Conservation (phyloP, 345 rosid genomes). For the Conringia planisiliqua region DNA sequence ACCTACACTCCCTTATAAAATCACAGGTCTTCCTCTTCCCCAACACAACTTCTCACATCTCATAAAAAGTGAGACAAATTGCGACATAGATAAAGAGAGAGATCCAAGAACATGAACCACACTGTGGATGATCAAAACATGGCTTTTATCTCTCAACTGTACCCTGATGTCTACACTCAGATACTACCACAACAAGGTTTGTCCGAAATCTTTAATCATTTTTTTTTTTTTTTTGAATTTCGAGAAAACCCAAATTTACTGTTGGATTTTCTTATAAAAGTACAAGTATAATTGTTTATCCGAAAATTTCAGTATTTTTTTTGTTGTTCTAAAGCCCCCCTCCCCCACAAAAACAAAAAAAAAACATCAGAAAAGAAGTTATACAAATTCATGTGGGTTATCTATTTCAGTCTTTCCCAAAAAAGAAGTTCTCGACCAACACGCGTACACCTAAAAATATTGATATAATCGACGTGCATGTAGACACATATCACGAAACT, state of each 20-base stretch:
- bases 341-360: no score
- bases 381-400: slow-evolving; percentile 10
- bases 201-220: not conserved
- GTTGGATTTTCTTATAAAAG: not conserved
- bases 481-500: slow-evolving; percentile 4
- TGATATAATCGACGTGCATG: slow-evolving; percentile 12
- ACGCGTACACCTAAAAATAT: slow-evolving; percentile 3
- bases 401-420: not conserved
- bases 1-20: slow-evolving; percentile 38
- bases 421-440: not conserved
- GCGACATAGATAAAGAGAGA: not conserved
- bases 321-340: not conserved
- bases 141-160: slow-evolving; percentile 56
- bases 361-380: no score
- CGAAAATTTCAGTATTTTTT: not conserved
- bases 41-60: slow-evolving; percentile 36
- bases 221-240: not conserved
- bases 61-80: slow-evolving; percentile 33
- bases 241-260: slow-evolving; percentile 1
- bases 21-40: slow-evolving; percentile 30
- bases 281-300: not conserved
- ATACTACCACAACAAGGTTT: slow-evolving; percentile 59
- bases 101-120: slow-evolving; percentile 25
- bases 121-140: slow-evolving; percentile 43
- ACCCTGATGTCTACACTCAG: slow-evolving; percentile 46